Percentiles rank a stretch among this genome's conserved stretches.
phyloP scores from a whole-genome alignment of 441 rosid genomes.

The Erysimum pusillum region DNA sequence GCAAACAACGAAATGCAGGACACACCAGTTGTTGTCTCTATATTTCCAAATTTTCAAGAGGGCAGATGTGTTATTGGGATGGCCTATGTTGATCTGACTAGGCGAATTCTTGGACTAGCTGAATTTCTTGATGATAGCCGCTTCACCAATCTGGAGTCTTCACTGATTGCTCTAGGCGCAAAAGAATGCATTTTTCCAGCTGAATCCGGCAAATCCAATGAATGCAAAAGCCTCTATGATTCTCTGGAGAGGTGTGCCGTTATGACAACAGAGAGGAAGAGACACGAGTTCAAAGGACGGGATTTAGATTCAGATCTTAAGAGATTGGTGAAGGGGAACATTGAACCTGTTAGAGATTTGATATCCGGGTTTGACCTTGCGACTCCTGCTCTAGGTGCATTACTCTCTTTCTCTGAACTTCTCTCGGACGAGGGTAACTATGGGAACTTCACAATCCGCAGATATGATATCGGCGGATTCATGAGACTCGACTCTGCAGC shows the following conservation, averaged over 20 bases:
- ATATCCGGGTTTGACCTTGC: conserved; percentile 87
- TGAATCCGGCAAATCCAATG: conserved; percentile 70
- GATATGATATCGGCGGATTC: conserved; percentile 76
- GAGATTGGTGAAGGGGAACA: conserved; percentile 86
- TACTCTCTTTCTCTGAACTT: conserved; percentile 82
- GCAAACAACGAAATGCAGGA: conserved; percentile 98
- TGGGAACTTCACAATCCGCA: conserved; percentile 72
- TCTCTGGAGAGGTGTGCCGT: conserved; percentile 77
- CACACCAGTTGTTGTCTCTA: conserved; percentile 84
- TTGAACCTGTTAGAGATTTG: conserved; percentile 88
- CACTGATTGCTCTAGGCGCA: conserved; percentile 92
- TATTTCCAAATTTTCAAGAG: conserved; percentile 72
- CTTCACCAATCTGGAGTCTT: conserved; percentile 90
- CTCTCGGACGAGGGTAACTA: conserved; percentile 87
- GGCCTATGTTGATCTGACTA: conserved; percentile 86
- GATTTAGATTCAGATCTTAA: conserved; percentile 91
- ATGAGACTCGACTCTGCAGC: conserved; percentile 97
- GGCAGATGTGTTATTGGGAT: conserved; percentile 78
- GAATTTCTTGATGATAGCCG: conserved; percentile 97
- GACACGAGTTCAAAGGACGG: conserved; percentile 83
- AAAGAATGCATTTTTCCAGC: conserved; percentile 93
- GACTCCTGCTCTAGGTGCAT: conserved; percentile 85
- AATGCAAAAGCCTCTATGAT: conserved; percentile 68
- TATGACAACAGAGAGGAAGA: conserved; percentile 93
- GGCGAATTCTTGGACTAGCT: conserved; percentile 80